Evolutionary conservation across 306 rosid genomes (phyloP), one percentile per base, ranked within the genome.

Genomic region (Boehmeria nivea): DNA sequence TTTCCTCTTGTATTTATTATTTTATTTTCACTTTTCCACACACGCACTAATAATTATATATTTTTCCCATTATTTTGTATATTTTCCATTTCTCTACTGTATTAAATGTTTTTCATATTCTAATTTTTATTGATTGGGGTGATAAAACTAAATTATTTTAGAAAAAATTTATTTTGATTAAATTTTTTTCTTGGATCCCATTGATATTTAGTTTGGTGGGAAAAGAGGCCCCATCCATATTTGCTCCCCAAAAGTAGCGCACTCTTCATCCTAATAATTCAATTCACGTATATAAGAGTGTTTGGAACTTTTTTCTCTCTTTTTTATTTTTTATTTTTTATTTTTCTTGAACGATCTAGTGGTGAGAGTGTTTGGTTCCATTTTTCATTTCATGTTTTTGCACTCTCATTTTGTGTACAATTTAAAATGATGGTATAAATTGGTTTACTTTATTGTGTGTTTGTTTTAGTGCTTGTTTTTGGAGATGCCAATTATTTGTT

Each of bases 201-300:
- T 64, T 44, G 46, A 67, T 80, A 64, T 68, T 59, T 63, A 70
- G 37, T 51, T 78, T 64, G 73, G 61, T 81, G 73, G 81, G 36
- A 83, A 76, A 54, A 64, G 63, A 63, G 66, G 76, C 83, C 72
- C 89, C 94, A 69, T 76, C 76, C 76, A 59, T 64, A 74, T 78
- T 80, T 86, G 95, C 97, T 83, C 97, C 97, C 97, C 81, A 83
- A 89, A 89, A 81, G 88, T 66, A 72, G 72, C 84, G 74, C 90
- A 81, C 54, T 78, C 79, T 76, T 73, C 70, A 42, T 53, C 70
- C 76, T 64, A 66, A 71, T 75, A 70, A 77, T 74, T 83, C 76
- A 65, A 42, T 67, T 61, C 58, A 47, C 61, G 70, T 62, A 63
- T 31, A 68, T 42, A 8, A 51, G 69, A 21, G 48, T 26, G 54